Evolutionary conservation across 2,329 filamentous ascomycete species (phyloP).

Genomic region (Cladosporium sp.): DNA sequence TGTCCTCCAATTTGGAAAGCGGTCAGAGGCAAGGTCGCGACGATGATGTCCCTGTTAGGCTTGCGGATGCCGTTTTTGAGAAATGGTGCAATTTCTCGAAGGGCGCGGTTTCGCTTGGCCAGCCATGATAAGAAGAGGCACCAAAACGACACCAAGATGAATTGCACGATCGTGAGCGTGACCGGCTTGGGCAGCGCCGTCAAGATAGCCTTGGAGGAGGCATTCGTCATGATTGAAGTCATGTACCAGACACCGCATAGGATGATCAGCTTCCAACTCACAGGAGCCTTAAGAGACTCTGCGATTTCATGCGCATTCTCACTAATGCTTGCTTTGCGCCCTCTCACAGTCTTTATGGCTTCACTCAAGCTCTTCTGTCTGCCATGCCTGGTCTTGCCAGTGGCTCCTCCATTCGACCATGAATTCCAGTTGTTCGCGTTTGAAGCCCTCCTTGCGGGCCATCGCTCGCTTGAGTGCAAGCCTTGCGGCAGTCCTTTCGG

Average conservation of each 20-base stretch:
- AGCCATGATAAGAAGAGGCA: constrained; percentile 77
- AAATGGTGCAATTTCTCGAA: constrained; percentile 70
- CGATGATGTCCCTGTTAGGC: constrained; percentile 76
- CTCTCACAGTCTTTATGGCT: constrained; percentile 78
- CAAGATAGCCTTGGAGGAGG: constrained; percentile 94
- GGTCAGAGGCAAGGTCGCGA: constrained; percentile 84
- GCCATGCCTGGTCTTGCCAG: constrained; percentile 49
- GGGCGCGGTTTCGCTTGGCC: constrained; percentile 64
- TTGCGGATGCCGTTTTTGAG: constrained; percentile 78
- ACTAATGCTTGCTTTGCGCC: constrained; percentile 77
- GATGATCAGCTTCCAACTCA: constrained; percentile 81
- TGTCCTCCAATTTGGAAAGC: constrained; percentile 92
- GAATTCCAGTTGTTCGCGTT: constrained; percentile 38
- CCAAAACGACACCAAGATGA: constrained; percentile 84
- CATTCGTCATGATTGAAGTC: constrained; percentile 93
- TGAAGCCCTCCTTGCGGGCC: constrained; percentile 50
- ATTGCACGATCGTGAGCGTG: constrained; percentile 89
- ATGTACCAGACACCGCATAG: constrained; percentile 92
- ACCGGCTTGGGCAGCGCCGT: constrained; percentile 87
- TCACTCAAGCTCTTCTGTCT: constrained; percentile 85
- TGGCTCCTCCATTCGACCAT: constrained; percentile 38
- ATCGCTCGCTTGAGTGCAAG: constrained; percentile 48
- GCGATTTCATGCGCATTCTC: constrained; percentile 93
- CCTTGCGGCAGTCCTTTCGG: constrained; percentile 30
- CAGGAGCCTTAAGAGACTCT: constrained; percentile 81